Evolutionary conservation across 148 eudicot species (phyloP).

Genomic region (Fagopyrum homotropicum): DNA sequence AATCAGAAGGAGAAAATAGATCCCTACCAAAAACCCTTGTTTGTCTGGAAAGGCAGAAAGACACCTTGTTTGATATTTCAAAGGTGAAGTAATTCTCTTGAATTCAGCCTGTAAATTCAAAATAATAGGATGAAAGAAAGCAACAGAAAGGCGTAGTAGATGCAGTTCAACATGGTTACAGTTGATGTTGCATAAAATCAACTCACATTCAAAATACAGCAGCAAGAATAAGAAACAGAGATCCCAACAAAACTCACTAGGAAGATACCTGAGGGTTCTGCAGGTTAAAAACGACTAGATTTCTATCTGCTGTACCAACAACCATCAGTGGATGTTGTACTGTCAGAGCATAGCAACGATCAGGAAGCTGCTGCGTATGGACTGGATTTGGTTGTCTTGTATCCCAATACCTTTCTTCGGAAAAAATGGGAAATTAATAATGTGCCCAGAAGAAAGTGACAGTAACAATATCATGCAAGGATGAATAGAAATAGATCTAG

Average conservation of each 20-base stretch:
- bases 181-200: not conserved
- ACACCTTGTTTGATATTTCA: constrained; percentile 96
- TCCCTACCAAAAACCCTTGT: constrained; percentile 83
- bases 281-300: constrained; percentile 69
- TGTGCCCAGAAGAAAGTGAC: not conserved
- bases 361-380: constrained; percentile 78
- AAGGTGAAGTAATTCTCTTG: constrained; percentile 75
- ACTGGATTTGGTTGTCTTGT: constrained; percentile 73
- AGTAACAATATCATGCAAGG: not conserved
- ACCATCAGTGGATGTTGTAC: constrained; percentile 87
- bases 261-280: constrained; percentile 75
- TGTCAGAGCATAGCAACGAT: constrained; percentile 88
- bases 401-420: constrained; percentile 81
- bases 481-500: not conserved
- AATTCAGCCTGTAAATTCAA: constrained; percentile 52
- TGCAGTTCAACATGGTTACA: not conserved
- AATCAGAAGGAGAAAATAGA: not conserved
- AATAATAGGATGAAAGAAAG: not conserved
- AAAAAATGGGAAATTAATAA: not conserved
- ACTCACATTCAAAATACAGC: not conserved
- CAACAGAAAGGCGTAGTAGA: not conserved
- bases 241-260: not conserved
- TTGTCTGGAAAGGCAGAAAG: constrained; percentile 94
- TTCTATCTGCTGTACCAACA: constrained; percentile 91
- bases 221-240: not conserved